Percentiles rank a stretch among this genome's conserved stretches.
phyloP scores from a whole-genome alignment of 2,329 filamentous ascomycete species.

The Cercospora brassicicola region DNA sequence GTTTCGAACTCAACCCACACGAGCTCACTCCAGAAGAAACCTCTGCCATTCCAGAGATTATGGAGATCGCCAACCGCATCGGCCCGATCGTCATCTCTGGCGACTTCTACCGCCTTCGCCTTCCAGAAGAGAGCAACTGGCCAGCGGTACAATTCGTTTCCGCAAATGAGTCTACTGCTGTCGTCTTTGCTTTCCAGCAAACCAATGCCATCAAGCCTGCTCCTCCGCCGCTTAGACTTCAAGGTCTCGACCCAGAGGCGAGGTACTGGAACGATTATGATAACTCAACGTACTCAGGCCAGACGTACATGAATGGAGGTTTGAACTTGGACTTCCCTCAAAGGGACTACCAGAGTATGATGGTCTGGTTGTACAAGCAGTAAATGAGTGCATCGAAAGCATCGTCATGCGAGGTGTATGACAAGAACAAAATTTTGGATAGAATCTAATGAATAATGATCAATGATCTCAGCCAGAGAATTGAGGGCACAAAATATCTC shows the following conservation, averaged over 20 bases:
- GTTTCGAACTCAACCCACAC: slow-evolving; percentile 62
- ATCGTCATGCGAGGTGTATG: too few species aligned
- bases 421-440: not conserved
- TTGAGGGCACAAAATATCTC: too few species aligned
- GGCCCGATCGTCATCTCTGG: slow-evolving; percentile 62
- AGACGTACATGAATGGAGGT: slow-evolving; percentile 63
- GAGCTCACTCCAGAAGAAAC: slow-evolving; percentile 55
- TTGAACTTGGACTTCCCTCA: slow-evolving; percentile 54
- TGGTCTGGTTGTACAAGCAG: slow-evolving; percentile 51
- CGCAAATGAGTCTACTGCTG: slow-evolving; percentile 51
- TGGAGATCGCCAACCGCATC: slow-evolving; percentile 56
- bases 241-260: slow-evolving; percentile 58
- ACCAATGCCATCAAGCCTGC: slow-evolving; percentile 55
- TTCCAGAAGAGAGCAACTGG: slow-evolving; percentile 62
- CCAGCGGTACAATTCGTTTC: slow-evolving; percentile 62
- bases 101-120: slow-evolving; percentile 59
- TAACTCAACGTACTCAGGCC: slow-evolving; percentile 56
- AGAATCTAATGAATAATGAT: not conserved
- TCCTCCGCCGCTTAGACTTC: slow-evolving; percentile 54
- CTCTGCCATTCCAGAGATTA: slow-evolving; percentile 55
- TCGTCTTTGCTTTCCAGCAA: slow-evolving; percentile 64
- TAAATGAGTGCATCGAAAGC: not conserved
- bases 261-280: slow-evolving; percentile 55
- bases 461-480: not conserved
- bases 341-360: slow-evolving; percentile 58